Percentiles rank a stretch among this genome's conserved stretches.
These are phyloP conservation scores for Fraxinus dipetala DNA, from an alignment of 305 asterid species.

Conservation along the genomic window DNA sequence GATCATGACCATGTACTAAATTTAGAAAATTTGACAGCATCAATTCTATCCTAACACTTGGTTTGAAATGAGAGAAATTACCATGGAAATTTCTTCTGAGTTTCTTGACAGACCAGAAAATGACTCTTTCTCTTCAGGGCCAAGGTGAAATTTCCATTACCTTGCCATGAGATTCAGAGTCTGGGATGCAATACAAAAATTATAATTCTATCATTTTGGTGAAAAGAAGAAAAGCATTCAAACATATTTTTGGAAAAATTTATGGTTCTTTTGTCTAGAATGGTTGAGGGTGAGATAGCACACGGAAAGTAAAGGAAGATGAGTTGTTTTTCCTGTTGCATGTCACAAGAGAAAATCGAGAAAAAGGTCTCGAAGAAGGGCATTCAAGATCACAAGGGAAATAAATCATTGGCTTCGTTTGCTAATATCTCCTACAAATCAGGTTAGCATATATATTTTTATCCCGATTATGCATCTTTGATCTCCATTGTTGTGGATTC, in stretches of 20 bases:
- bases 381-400: constrained; percentile 33
- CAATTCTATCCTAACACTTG: background rate
- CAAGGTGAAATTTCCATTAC: background rate
- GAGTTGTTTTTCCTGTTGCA: constrained; percentile 48
- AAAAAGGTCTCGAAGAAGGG: constrained; percentile 35
- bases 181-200: background rate
- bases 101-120: background rate
- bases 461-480: background rate
- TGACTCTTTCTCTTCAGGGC: background rate
- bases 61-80: background rate
- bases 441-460: constrained; percentile 26
- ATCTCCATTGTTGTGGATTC: background rate
- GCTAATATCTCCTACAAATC: constrained; percentile 42
- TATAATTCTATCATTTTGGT: background rate
- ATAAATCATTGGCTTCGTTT: constrained; percentile 26
- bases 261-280: background rate
- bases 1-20: background rate
- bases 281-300: background rate
- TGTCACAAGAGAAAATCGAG: constrained; percentile 28
- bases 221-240: background rate
- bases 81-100: background rate
- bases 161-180: constrained; percentile 1
- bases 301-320: constrained; percentile 29
- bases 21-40: background rate
- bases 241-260: background rate